A percentile compares a stretch with the other conserved stretches of the same genome.
phyloP scores from a whole-genome alignment of 2,329 filamentous ascomycete genomes.

The Waltergamsia citrina region DNA sequence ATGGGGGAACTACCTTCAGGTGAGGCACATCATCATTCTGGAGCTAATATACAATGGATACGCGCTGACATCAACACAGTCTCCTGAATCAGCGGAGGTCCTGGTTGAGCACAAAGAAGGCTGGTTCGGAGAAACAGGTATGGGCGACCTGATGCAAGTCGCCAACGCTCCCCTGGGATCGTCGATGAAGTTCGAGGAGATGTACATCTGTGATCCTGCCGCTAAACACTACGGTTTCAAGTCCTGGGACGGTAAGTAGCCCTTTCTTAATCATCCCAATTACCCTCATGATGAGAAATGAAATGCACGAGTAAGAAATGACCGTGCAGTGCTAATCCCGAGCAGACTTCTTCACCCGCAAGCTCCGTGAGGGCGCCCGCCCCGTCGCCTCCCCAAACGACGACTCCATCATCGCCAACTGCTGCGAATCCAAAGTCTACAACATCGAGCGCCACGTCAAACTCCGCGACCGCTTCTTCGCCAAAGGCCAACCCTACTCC shows the following conservation, averaged over 20 bases:
- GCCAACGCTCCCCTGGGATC: slow-evolving; percentile 35
- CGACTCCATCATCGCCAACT: slow-evolving; percentile 44
- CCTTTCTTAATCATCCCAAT: background rate
- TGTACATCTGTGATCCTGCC: slow-evolving; percentile 49
- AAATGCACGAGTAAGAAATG: background rate
- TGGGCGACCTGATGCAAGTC: slow-evolving; percentile 37
- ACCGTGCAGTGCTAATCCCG: slow-evolving; percentile 4
- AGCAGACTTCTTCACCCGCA: slow-evolving; percentile 54
- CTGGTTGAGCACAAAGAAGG: slow-evolving; percentile 31
- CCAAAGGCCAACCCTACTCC: slow-evolving; percentile 61
- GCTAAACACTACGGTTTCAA: slow-evolving; percentile 48
- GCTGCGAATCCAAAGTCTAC: slow-evolving; percentile 55
- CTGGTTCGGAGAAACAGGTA: slow-evolving; percentile 45
- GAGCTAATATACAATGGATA: background rate
- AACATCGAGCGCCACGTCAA: slow-evolving; percentile 38
- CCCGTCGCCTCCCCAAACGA: slow-evolving; percentile 50
- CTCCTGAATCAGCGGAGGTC: slow-evolving; percentile 43
- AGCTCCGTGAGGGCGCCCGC: slow-evolving; percentile 40
- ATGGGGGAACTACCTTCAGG: slow-evolving; percentile 45
- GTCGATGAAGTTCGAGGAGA: slow-evolving; percentile 42
- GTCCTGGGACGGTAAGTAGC: slow-evolving; percentile 52
- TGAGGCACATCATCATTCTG: slow-evolving; percentile 14
- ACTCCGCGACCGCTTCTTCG: slow-evolving; percentile 54
- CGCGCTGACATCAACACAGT: slow-evolving; percentile 14
- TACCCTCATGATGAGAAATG: background rate